Evolutionary conservation across 768 basidiomycete genomes (phyloP), one percentile per base, ranked within the genome.

Genomic region (Trametes elegans): DNA sequence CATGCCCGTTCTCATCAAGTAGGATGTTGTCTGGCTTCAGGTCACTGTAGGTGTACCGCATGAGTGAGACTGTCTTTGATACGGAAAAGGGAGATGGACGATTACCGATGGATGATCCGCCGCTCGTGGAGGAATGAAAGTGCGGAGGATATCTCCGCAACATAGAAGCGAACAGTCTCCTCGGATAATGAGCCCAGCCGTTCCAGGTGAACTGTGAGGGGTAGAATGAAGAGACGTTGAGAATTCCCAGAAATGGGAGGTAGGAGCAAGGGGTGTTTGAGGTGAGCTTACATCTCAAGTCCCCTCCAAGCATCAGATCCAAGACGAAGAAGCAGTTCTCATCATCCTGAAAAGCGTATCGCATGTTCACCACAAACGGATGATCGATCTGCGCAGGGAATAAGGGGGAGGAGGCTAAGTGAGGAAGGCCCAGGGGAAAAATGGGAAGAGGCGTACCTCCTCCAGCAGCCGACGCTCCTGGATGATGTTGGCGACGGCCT

Each of bases 271-370:
- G 11, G 53, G 10, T 21, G 51, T 27, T 23, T 18, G 40, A n/a
- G 41, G 49, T 49, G 21, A n/a, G 39, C 90, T 62, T 70, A 95
- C 93, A 98, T 60, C 94, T 82, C 49, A 98, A 77, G 72, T 98
- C 94, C 16, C 94, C 94, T 14, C 94, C 94, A 5, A 98, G 79
- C 94, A 98, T 98, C 57, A 98, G 80, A 75, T 98, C 96, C 59
- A 98, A 73, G 18, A 98, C 96, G 65, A 98, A 98, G 78, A 98
- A 98, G 64, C 96, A 96, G 68, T 98, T 96, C 66, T 98, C 94
- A 66, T 98, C 94, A 66, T 98, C 94, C 69, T 98, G 94, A 71
- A 98, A 98, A 18, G 94, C 94, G 68, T 98, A 97, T 32, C 94
- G 85, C 69, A 98, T 66, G 70, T 97, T 97, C 68, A 96, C 94